Base-by-base conservation (phyloP, 2,329 filamentous ascomycete genomes). In the Knufia petricola region DNA sequence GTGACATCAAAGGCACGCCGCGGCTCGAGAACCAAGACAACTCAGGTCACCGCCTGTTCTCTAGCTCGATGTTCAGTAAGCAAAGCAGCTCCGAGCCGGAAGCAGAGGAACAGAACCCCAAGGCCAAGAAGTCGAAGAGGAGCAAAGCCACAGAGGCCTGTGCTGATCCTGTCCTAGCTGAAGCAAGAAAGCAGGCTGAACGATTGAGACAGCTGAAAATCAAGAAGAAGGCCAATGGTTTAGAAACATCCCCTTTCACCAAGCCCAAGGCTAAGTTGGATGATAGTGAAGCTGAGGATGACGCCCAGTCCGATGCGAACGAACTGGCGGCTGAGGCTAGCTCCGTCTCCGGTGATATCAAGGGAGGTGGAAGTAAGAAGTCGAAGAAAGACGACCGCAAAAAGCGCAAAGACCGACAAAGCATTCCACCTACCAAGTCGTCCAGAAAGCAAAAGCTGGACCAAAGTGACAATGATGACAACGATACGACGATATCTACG, bases 181-280 rank as follows among this genome's bases (percentile, higher is more conserved):
- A 44, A 32, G 41, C 41, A 17, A 30, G 26, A 19, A n/a, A 20
- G 24, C 41, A 44, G 28, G 41, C 41, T 19, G 24, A 31, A 10
- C 3, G 24, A 26, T 26, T 44, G 9, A n/a, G 15, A 4, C 26
- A 31, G 24, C 26, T 3, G 2, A 26, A 17, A 42, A 12, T 17
- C 7, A 21, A 39, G 15, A 13, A 39, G 13, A 20, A n/a, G n/a
- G n/a, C n/a, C n/a, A n/a, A n/a, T n/a, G n/a, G n/a, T n/a, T n/a
- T n/a, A n/a, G n/a, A n/a, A n/a, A n/a, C n/a, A n/a, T n/a, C n/a
- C n/a, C n/a, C n/a, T n/a, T 37, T 20, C 6, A 37, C 4, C 13
- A 15, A 20, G 34, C 34, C 4, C 6, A 36, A 36, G 6, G 4
- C 32, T 36, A 4, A 36, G 7, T n/a, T 17, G 28, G 28, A 30